Evolutionary conservation across 1,284 basidiomycete genomes (phyloP).

Genomic region (Phellopilus nigrolimitatus): DNA sequence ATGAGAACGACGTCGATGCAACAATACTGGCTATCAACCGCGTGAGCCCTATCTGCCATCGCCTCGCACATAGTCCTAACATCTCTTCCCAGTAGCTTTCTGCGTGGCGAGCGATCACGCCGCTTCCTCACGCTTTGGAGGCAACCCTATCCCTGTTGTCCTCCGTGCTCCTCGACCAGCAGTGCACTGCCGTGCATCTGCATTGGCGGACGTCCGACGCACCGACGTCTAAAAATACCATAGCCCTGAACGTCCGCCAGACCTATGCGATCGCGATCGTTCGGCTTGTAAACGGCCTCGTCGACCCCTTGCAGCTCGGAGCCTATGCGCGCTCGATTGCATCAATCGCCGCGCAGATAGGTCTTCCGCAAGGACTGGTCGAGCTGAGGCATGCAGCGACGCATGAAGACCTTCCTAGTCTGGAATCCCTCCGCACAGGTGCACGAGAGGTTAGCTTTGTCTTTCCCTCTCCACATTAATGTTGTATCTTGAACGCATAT

Average conservation of each 20-base stretch:
- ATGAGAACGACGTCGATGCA: constrained; percentile 53
- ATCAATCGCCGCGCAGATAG: constrained; percentile 81
- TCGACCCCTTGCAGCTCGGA: constrained; percentile 90
- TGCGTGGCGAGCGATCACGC: constrained; percentile 69
- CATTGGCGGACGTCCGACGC: constrained; percentile 5
- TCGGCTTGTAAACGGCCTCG: constrained; percentile 90
- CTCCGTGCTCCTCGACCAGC: constrained; percentile 50
- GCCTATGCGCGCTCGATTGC: constrained; percentile 87
- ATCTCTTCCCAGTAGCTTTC: constrained; percentile 48
- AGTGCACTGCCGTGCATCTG: neutral
- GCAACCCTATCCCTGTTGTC: constrained; percentile 66
- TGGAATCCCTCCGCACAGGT: constrained; percentile 75
- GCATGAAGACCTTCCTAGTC: constrained; percentile 90
- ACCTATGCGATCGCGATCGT: constrained; percentile 76
- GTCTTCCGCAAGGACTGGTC: constrained; percentile 87
- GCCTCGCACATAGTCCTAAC: constrained; percentile 11
- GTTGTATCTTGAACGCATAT: neutral
- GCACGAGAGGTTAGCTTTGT: constrained; percentile 54
- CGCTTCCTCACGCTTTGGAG: constrained; percentile 70
- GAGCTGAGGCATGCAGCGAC: constrained; percentile 93
- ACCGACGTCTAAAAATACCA: constrained; percentile 19
- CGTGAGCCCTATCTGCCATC: constrained; percentile 35
- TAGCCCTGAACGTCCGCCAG: constrained; percentile 50
- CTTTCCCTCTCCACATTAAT: neutral
- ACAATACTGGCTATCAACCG: constrained; percentile 65